Percentiles rank a stretch among this genome's conserved stretches.
Evolutionary conservation across 225 moss, liverwort and hornwort species (phyloP).

Genomic region (Straminergon stramineum): DNA sequence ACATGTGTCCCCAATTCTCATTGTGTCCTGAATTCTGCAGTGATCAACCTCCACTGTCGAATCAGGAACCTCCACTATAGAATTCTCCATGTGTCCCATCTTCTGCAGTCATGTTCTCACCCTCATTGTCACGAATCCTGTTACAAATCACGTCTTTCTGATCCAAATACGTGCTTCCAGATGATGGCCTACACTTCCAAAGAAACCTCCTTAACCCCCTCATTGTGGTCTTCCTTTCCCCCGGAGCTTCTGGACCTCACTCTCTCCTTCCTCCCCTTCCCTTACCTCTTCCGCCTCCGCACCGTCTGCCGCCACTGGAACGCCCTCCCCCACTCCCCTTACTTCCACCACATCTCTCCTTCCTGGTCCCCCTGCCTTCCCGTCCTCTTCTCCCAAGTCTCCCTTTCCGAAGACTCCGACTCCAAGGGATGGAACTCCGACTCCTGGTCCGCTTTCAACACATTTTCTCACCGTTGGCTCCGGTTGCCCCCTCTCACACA

Average conservation of each 20-base stretch:
- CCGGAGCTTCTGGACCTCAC: conserved; percentile 25
- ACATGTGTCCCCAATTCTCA: no score
- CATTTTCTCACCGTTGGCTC: background rate
- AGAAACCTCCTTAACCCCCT: background rate
- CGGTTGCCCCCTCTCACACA: conserved; percentile 19
- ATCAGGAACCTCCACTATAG: background rate
- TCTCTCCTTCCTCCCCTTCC: conserved; percentile 34
- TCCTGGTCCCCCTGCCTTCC: conserved; percentile 28
- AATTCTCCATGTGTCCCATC: background rate
- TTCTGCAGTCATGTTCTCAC: background rate
- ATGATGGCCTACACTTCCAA: background rate
- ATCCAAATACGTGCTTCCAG: background rate
- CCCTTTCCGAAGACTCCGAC: background rate
- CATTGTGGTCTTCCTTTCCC: conserved; percentile 20
- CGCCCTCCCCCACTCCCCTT: conserved; percentile 9
- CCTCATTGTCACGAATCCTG: background rate
- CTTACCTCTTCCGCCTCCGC: conserved; percentile 30
- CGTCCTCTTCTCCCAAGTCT: conserved; percentile 7
- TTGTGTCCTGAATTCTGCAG: background rate
- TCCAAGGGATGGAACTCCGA: background rate
- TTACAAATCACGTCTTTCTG: background rate
- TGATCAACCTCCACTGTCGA: background rate
- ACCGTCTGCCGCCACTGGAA: conserved; percentile 32
- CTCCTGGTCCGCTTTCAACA: conserved; percentile 27
- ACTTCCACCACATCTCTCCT: conserved; percentile 6